Conservation (phyloP, 1,139 yeast species). For the Candida frijolesensis region DNA sequence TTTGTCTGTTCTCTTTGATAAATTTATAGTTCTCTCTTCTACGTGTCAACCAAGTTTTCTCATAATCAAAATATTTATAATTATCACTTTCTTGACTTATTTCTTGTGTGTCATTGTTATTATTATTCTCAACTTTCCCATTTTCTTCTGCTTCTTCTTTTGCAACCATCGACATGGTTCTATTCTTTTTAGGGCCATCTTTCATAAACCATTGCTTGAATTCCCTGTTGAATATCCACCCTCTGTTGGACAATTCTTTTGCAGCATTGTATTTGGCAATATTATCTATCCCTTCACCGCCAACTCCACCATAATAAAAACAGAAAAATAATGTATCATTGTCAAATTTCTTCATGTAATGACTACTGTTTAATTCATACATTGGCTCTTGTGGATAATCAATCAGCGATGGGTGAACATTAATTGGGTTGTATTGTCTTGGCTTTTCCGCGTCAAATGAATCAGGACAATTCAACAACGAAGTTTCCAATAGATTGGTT, state of each 20-base stretch:
- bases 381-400: conserved; percentile 92
- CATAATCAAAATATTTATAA: conserved; percentile 87
- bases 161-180: conserved; percentile 42
- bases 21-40: conserved; percentile 68
- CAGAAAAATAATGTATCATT: conserved; percentile 89
- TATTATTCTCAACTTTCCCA: conserved; percentile 19
- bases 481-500: conserved; percentile 64
- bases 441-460: conserved; percentile 90
- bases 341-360: conserved; percentile 72
- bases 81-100: conserved; percentile 29
- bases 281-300: conserved; percentile 28
- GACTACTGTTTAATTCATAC: conserved; percentile 53
- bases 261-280: conserved; percentile 76
- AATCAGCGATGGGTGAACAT: conserved; percentile 87
- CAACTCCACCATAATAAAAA: conserved; percentile 67
- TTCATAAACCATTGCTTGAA: conserved; percentile 80
- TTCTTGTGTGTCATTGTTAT: conserved; percentile 23
- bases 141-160: conserved; percentile 39
- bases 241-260: conserved; percentile 74
- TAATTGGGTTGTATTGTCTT: conserved; percentile 72
- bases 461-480: conserved; percentile 89
- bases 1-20: conserved; percentile 20
- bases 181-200: conserved; percentile 48
- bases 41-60: conserved; percentile 85
- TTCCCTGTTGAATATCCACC: conserved; percentile 84